Conservation (phyloP, 257 asterid species). For the Solanum corneliomulleri region DNA sequence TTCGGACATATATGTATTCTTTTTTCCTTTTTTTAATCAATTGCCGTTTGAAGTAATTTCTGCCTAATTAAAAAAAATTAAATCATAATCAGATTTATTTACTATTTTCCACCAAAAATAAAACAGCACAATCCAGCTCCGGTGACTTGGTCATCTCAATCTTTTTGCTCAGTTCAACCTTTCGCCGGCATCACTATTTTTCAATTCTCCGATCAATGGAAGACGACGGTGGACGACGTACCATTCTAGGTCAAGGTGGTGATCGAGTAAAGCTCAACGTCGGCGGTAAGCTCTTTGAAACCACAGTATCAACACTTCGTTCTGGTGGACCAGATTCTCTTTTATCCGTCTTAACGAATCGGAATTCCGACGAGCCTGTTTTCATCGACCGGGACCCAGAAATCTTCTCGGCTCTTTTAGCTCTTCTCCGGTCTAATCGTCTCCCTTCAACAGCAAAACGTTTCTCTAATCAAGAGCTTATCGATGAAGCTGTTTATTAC, state of each 20-base stretch:
- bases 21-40: neutral
- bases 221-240: constrained; percentile 12
- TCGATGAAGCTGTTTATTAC: constrained; percentile 74
- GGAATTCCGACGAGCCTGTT: constrained; percentile 36
- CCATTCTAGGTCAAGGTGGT: constrained; percentile 3
- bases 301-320: constrained; percentile 70
- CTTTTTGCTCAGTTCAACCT: neutral
- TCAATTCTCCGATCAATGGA: constrained; percentile 19
- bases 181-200: neutral
- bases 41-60: neutral
- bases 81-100: neutral
- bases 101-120: neutral
- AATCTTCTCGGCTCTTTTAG: constrained; percentile 67
- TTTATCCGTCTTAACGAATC: constrained; percentile 52
- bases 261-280: constrained; percentile 89
- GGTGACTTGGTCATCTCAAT: neutral
- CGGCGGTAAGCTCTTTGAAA: constrained; percentile 89
- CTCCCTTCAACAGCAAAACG: constrained; percentile 80
- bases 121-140: neutral
- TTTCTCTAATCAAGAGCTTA: constrained; percentile 68
- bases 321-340: constrained; percentile 87
- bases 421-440: constrained; percentile 84
- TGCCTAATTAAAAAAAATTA: neutral
- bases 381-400: constrained; percentile 98
- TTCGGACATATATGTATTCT: rapidly evolving